phyloP scores from a whole-genome alignment of 257 asterid genomes.

The Solanum medicagineum region DNA sequence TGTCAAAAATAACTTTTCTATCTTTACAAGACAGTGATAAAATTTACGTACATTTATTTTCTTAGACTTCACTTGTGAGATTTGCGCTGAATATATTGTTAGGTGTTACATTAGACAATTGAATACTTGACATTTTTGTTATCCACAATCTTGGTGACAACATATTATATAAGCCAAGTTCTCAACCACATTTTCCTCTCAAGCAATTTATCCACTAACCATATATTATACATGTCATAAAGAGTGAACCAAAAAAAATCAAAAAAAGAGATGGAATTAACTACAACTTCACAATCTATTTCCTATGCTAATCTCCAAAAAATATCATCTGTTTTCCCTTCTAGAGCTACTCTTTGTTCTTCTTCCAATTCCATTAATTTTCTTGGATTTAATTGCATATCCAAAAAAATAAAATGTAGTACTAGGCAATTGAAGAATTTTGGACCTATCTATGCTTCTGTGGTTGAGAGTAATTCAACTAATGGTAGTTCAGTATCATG shows the following conservation, averaged over 20 bases:
- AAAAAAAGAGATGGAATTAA: neutral
- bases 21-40: no score
- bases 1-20: no score
- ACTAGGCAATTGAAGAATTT: slow-evolving; percentile 27
- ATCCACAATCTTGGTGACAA: neutral
- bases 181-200: neutral
- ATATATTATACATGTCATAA: neutral
- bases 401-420: slow-evolving; percentile 31
- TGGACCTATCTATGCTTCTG: slow-evolving; percentile 42
- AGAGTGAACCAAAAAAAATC: neutral
- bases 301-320: neutral
- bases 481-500: slow-evolving; percentile 34
- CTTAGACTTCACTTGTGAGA: no score
- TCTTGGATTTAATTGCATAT: slow-evolving; percentile 32
- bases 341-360: slow-evolving; percentile 7
- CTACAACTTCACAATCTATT: neutral
- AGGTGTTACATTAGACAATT: neutral
- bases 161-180: neutral
- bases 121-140: neutral
- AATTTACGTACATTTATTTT: no score
- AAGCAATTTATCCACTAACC: neutral
- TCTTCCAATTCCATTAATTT: slow-evolving; percentile 20
- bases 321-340: slow-evolving; percentile 5
- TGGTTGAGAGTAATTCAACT: slow-evolving; percentile 17
- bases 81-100: no score